These are phyloP conservation scores for Globisporangium camurandrum DNA, from an alignment of 352 stramenopile genomes.

Conservation along the genomic window DNA sequence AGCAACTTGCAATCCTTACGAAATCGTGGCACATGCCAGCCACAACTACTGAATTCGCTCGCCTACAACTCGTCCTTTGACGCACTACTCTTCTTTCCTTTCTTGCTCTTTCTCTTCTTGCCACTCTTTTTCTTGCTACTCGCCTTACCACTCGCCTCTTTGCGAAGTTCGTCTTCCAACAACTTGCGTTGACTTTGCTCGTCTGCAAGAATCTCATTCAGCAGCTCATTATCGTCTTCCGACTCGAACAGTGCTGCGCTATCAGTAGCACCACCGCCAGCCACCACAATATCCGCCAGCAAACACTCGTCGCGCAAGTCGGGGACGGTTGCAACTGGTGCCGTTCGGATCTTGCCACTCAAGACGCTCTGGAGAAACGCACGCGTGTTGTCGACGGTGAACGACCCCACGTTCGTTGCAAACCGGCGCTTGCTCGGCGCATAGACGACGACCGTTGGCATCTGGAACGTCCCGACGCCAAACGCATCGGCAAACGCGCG, in stretches of 20 bases:
- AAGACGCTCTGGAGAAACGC: conserved; percentile 63
- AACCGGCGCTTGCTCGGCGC: conserved; percentile 68
- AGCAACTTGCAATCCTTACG: conserved; percentile 14
- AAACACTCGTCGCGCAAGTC: conserved; percentile 40
- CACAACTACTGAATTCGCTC: too few relatives aligned
- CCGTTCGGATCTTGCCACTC: conserved; percentile 50
- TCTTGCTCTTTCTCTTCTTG: conserved; percentile 36
- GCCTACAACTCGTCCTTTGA: conserved; percentile 50
- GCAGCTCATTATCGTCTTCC: conserved; percentile 38
- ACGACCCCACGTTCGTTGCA: conserved; percentile 58
- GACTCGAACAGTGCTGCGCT: too few relatives aligned
- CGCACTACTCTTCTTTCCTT: conserved; percentile 21
- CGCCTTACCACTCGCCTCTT: conserved; percentile 23
- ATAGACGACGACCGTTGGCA: conserved; percentile 70
- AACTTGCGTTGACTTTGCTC: conserved; percentile 50
- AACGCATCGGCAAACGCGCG: conserved; percentile 60
- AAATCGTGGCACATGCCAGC: too few relatives aligned
- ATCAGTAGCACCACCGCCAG: conserved; percentile 4
- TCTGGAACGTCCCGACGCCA: conserved; percentile 60
- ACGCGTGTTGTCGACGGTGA: conserved; percentile 47
- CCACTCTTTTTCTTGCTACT: conserved; percentile 19
- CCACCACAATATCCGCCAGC: too few relatives aligned
- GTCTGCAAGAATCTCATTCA: conserved; percentile 68
- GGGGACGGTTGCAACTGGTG: conserved; percentile 32
- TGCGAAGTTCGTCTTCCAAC: conserved; percentile 34